A percentile compares a stretch with the other conserved stretches of the same genome.
phyloP scores from a whole-genome alignment of 2,329 filamentous ascomycete species.

The Geosmithia flava region DNA sequence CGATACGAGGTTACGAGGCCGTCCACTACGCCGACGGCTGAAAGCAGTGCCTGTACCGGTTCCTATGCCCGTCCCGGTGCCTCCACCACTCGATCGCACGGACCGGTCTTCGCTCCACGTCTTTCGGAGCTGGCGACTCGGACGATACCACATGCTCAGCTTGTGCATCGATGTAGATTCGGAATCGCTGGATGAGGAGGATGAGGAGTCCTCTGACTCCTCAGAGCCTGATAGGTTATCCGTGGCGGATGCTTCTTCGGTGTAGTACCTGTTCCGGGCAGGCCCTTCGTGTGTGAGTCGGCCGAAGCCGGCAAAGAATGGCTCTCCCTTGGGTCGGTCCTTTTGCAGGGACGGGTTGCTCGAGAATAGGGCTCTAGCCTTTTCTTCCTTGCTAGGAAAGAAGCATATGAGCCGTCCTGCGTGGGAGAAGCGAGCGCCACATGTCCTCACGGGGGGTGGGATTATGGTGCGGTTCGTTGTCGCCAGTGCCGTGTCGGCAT shows the following conservation, averaged over 20 bases:
- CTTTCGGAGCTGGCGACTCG: slow-evolving; percentile 37
- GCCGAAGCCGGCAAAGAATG: slow-evolving; percentile 45
- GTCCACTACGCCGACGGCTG: slow-evolving; percentile 32
- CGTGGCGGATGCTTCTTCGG: slow-evolving; percentile 37
- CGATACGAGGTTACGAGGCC: slow-evolving; percentile 57
- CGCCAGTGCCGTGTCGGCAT: slow-evolving; percentile 39
- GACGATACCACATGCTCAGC: slow-evolving; percentile 43
- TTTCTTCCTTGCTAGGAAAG: slow-evolving; percentile 56
- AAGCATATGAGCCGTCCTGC: slow-evolving; percentile 55
- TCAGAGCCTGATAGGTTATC: slow-evolving; percentile 39
- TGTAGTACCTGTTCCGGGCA: slow-evolving; percentile 30
- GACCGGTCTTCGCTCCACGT: slow-evolving; percentile 45
- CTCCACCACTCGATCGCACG: slow-evolving; percentile 46
- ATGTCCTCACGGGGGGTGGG: slow-evolving; percentile 43
- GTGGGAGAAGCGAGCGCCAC: slow-evolving; percentile 48
- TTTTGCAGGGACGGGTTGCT: slow-evolving; percentile 30
- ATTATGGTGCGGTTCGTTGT: slow-evolving; percentile 38
- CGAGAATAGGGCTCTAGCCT: slow-evolving; percentile 36
- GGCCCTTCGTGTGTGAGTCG: slow-evolving; percentile 38
- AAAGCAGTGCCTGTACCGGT: slow-evolving; percentile 38
- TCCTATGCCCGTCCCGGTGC: slow-evolving; percentile 39
- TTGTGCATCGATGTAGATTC: slow-evolving; percentile 51
- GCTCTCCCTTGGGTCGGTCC: slow-evolving; percentile 38
- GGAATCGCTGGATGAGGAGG: slow-evolving; percentile 45
- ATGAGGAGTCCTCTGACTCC: slow-evolving; percentile 31